Evolutionary conservation across 306 rosid species (phyloP), one percentile per base, ranked within the genome.

Genomic region (Spatholobus suberectus): DNA sequence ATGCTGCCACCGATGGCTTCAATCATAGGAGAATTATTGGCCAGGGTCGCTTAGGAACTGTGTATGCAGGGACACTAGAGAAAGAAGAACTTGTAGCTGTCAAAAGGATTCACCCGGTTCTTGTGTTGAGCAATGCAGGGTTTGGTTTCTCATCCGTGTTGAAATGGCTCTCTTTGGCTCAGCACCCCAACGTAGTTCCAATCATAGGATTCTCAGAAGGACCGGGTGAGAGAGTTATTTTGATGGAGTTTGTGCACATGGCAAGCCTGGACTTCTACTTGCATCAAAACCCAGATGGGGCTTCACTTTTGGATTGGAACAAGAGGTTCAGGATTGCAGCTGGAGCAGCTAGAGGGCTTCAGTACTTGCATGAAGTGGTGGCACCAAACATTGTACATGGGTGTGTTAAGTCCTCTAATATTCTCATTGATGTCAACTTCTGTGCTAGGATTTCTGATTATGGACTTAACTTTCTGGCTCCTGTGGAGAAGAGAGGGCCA

Each of bases 191-290:
- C 70, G 47, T 93, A 15, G 96, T 96, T 4, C 90, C 97, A 1
- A 92, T 96, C 14, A 24, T 86, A n/a, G 98, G 98, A 2, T 93
- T 83, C 82, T 89, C 97, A 0, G 98, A 96, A 84, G 99, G 92
- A 1, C 93, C 98, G 0, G 99, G 99, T 5, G 99, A 96, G 83
- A 89, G 99, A 75, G 81, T 93, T 65, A 79, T 96, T 65, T 57
- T 93, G 6, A 90, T 71, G 91, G 98, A 93, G 76, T 89, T 89
- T 27, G 90, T 89, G 18, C 85, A 90, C 18, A 85, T 86, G 86
- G 87, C 76, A 0, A 89, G 91, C 78, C 77, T 95, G 41, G 91
- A 93, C 5, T 91, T 86, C 76, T 88, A 92, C 67, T 49, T 95
- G 76, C 93, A 93, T 82, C 94, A 84, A 77, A 90, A 89, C 85